Evolutionary conservation across 441 rosid genomes (phyloP).

Genomic region (Pelargonium fulgidum): DNA sequence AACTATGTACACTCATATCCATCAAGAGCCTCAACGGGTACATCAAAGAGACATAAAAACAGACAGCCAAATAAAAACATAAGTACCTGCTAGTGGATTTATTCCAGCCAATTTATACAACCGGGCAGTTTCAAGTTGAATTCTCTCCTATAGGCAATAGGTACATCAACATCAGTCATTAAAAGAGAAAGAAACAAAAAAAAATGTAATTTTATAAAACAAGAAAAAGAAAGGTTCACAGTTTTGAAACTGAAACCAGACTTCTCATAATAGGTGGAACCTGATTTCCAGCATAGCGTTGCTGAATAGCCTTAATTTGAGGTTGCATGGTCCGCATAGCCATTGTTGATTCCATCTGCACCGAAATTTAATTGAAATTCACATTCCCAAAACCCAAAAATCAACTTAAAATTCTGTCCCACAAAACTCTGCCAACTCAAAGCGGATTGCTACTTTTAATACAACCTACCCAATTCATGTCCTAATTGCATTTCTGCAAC

Average conservation of each 20-base stretch:
- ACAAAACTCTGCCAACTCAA: not conserved
- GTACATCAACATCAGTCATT: slow-evolving; percentile 15
- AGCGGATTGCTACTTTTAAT: too few species aligned
- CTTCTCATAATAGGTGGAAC: slow-evolving; percentile 30
- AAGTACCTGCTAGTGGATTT: slow-evolving; percentile 82
- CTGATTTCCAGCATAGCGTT: slow-evolving; percentile 80
- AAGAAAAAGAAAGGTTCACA: not conserved
- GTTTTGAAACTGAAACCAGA: not conserved
- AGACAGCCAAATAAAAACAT: not conserved
- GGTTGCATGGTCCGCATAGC: slow-evolving; percentile 88
- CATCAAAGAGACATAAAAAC: not conserved
- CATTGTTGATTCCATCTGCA: slow-evolving; percentile 82
- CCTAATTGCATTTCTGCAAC: too few species aligned
- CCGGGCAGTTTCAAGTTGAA: slow-evolving; percentile 90
- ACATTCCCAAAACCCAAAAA: not conserved
- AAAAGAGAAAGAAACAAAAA: slow-evolving; percentile 4
- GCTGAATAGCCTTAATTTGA: slow-evolving; percentile 79
- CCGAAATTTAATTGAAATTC: slow-evolving; percentile 18
- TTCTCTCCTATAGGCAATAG: slow-evolving; percentile 61
- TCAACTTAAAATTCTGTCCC: not conserved
- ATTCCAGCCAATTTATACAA: slow-evolving; percentile 86
- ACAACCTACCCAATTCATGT: too few species aligned
- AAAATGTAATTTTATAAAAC: not conserved
- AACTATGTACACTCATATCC: not conserved
- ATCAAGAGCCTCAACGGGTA: not conserved